Percentiles rank a stretch among this genome's conserved stretches.
These are phyloP conservation scores for Aspergillus tanneri DNA, from an alignment of 2,329 filamentous ascomycete genomes.

Conservation along the genomic window DNA sequence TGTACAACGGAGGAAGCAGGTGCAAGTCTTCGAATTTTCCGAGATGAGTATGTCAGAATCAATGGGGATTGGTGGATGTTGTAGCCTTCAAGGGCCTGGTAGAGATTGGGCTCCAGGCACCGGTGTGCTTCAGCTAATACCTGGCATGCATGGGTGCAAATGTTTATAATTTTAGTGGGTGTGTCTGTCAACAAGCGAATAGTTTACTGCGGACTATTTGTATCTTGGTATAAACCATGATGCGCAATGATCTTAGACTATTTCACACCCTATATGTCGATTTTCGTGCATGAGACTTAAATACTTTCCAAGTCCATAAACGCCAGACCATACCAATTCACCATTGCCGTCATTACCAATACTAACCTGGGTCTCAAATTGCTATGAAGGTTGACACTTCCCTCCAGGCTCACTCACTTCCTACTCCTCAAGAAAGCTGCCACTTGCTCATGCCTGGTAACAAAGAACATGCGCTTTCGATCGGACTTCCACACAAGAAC, in stretches of 20 bases:
- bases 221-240: no score
- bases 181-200: background rate
- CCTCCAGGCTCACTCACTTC: constrained; percentile 30
- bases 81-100: constrained; percentile 2
- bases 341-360: constrained; percentile 3
- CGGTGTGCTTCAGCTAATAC: no score
- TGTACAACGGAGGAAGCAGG: constrained; percentile 38
- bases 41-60: constrained; percentile 24
- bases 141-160: background rate
- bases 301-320: constrained; percentile 4
- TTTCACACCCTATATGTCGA: background rate
- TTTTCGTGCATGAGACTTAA: background rate
- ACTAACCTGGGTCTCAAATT: no score
- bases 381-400: background rate
- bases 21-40: constrained; percentile 33
- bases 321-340: constrained; percentile 4
- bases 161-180: background rate
- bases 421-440: constrained; percentile 71
- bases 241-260: background rate
- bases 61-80: constrained; percentile 24
- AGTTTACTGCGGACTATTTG: no score
- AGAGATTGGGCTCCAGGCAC: no score
- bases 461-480: constrained; percentile 80
- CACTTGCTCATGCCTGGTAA: constrained; percentile 86
- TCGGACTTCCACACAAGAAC: constrained; percentile 87